phyloP scores from a whole-genome alignment of 441 rosid genomes.

The Erodium texanum region DNA sequence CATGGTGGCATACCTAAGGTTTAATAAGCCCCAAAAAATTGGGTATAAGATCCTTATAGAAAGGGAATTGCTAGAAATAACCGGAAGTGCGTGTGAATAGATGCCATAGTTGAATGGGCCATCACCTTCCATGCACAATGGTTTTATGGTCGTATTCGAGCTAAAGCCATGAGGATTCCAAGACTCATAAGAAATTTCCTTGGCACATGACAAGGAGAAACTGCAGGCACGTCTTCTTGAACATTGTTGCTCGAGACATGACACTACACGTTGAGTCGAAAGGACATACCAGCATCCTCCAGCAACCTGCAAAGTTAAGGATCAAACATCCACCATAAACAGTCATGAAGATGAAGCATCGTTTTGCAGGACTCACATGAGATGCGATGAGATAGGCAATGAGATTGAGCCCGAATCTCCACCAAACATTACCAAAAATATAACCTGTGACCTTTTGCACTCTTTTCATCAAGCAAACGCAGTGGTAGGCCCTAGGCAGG shows the following conservation, averaged over 20 bases:
- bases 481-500: constrained; percentile 65
- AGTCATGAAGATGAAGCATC: no score
- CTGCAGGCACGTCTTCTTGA: constrained; percentile 30
- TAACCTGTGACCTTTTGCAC: constrained; percentile 76
- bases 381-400: constrained; percentile 65
- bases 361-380: no score
- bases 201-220: constrained; percentile 37
- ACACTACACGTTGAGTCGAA: constrained; percentile 51
- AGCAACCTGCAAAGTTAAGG: no score
- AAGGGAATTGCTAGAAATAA: constrained; percentile 52
- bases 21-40: constrained; percentile 70
- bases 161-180: constrained; percentile 32
- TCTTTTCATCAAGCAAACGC: constrained; percentile 47
- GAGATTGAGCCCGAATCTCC: constrained; percentile 67
- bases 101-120: constrained; percentile 59
- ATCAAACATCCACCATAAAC: no score
- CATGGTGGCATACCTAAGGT: constrained; percentile 44
- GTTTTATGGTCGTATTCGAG: constrained; percentile 23
- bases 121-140: constrained; percentile 44
- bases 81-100: constrained; percentile 45
- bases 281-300: constrained; percentile 90
- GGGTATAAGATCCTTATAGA: constrained; percentile 63
- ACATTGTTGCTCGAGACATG: constrained; percentile 52
- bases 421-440: constrained; percentile 73
- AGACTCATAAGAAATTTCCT: constrained; percentile 33